phyloP scores from a whole-genome alignment of 257 asterid genomes.

The Prunella vulgaris region DNA sequence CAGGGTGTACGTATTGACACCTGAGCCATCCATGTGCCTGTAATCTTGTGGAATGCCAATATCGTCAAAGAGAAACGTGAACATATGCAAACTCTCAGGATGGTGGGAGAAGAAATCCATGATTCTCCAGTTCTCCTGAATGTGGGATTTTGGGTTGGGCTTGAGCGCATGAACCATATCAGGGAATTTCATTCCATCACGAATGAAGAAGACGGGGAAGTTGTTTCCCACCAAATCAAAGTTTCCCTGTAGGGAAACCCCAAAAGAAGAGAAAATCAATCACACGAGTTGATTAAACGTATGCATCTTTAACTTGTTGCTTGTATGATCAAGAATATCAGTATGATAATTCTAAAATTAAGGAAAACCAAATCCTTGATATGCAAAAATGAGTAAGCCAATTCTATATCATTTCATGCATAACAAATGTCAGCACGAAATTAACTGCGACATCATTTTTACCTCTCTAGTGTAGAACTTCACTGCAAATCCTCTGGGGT shows the following conservation, averaged over 20 bases:
- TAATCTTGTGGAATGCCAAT: conserved; percentile 84
- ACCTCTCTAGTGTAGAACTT: conserved; percentile 38
- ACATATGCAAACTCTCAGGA: conserved; percentile 81
- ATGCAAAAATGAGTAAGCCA: not conserved
- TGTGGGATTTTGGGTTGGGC: conserved; percentile 88
- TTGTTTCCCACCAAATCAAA: conserved; percentile 91
- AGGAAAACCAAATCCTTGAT: not conserved
- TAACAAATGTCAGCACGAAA: not conserved
- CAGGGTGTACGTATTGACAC: conserved; percentile 74
- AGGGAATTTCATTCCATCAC: conserved; percentile 87
- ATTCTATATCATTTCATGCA: not conserved
- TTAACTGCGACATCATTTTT: not conserved
- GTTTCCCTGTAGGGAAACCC: conserved; percentile 74
- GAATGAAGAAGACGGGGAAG: conserved; percentile 75
- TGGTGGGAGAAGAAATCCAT: conserved; percentile 78
- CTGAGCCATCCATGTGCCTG: conserved; percentile 91
- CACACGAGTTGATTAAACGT: not conserved
- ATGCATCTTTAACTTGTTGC: not conserved
- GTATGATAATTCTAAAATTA: not conserved
- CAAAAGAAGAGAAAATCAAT: not conserved
- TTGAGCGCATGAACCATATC: conserved; percentile 76
- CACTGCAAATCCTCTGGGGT: conserved; percentile 68
- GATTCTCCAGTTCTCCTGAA: conserved; percentile 92
- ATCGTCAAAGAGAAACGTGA: conserved; percentile 76
- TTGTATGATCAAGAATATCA: not conserved